A percentile compares a stretch with the other conserved stretches of the same genome.
phyloP scores from a whole-genome alignment of 2,329 filamentous ascomycete genomes.

The Calcarisporium arbuscula region DNA sequence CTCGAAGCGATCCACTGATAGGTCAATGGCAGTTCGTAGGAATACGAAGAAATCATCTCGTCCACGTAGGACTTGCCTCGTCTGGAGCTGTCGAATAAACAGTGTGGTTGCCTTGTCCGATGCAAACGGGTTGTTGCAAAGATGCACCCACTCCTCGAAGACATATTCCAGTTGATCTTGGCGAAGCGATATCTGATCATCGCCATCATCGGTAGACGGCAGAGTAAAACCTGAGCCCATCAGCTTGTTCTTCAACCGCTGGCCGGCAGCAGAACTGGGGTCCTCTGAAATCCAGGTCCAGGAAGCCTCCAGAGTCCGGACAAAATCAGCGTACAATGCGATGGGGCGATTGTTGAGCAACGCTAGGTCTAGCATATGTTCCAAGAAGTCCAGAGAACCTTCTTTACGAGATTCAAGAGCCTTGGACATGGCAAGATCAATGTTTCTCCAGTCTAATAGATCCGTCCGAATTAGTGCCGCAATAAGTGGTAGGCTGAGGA shows the following conservation, averaged over 20 bases:
- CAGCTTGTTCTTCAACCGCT: slow-evolving; percentile 63
- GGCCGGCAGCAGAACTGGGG: slow-evolving; percentile 54
- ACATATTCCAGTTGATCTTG: slow-evolving; percentile 88
- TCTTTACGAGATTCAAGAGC: slow-evolving; percentile 65
- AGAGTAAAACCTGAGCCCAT: slow-evolving; percentile 33
- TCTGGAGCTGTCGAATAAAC: slow-evolving; percentile 81
- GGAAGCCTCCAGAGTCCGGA: slow-evolving; percentile 72
- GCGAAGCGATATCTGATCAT: slow-evolving; percentile 46
- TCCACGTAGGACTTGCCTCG: slow-evolving; percentile 63
- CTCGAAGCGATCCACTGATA: slow-evolving; percentile 73
- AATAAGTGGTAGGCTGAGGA: slow-evolving; percentile 53
- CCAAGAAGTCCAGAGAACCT: slow-evolving; percentile 71
- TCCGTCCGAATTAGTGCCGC: slow-evolving; percentile 53
- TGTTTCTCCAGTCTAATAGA: slow-evolving; percentile 54
- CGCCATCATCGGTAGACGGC: slow-evolving; percentile 42
- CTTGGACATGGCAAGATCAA: slow-evolving; percentile 68
- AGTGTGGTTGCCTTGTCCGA: slow-evolving; percentile 65
- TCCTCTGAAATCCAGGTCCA: slow-evolving; percentile 77
- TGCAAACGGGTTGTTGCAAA: slow-evolving; percentile 70
- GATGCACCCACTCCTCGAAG: slow-evolving; percentile 89
- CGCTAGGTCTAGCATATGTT: slow-evolving; percentile 70
- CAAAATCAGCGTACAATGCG: slow-evolving; percentile 79
- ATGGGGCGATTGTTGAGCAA: slow-evolving; percentile 72
- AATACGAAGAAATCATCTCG: slow-evolving; percentile 76
- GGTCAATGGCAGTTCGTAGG: slow-evolving; percentile 73